phyloP scores from a whole-genome alignment of 345 rosid species.

The Camelina neglecta region DNA sequence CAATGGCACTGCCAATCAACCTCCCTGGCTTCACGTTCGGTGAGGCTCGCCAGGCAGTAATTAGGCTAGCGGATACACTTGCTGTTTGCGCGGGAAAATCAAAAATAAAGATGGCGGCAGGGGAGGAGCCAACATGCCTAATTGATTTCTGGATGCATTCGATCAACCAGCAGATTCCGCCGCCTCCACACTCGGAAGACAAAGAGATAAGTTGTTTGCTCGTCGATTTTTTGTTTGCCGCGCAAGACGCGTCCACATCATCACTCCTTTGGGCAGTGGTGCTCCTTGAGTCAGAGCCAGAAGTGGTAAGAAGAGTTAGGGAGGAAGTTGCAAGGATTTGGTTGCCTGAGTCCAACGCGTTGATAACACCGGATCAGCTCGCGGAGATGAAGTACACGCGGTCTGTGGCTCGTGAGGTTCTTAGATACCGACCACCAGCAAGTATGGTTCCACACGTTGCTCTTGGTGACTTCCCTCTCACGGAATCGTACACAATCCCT shows the following conservation, averaged over 20 bases:
- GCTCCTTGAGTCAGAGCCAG: slow-evolving; percentile 80
- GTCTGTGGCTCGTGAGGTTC: slow-evolving; percentile 84
- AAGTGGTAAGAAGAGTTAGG: slow-evolving; percentile 60
- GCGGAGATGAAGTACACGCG: slow-evolving; percentile 80
- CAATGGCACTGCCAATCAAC: slow-evolving; percentile 74
- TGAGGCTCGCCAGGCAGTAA: slow-evolving; percentile 66
- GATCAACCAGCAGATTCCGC: slow-evolving; percentile 33
- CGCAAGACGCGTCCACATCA: slow-evolving; percentile 89
- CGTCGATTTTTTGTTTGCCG: slow-evolving; percentile 78
- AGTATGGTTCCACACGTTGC: slow-evolving; percentile 86
- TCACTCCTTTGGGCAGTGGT: slow-evolving; percentile 81
- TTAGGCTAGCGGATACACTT: slow-evolving; percentile 53
- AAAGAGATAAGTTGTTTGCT: slow-evolving; percentile 64
- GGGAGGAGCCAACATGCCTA: slow-evolving; percentile 64
- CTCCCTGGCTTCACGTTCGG: slow-evolving; percentile 75
- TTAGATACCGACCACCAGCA: slow-evolving; percentile 76
- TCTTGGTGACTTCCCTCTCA: slow-evolving; percentile 59
- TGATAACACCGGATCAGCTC: slow-evolving; percentile 64
- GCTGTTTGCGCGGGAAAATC: slow-evolving; percentile 52
- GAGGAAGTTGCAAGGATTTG: slow-evolving; percentile 67
- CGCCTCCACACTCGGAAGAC: slow-evolving; percentile 55
- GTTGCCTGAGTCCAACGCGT: slow-evolving; percentile 62
- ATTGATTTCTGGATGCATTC: slow-evolving; percentile 86
- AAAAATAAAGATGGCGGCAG: slow-evolving; percentile 55
- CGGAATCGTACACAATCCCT: slow-evolving; percentile 70